Base-by-base conservation (phyloP, 179 eudicot genomes). In the Corrigiola litoralis region DNA sequence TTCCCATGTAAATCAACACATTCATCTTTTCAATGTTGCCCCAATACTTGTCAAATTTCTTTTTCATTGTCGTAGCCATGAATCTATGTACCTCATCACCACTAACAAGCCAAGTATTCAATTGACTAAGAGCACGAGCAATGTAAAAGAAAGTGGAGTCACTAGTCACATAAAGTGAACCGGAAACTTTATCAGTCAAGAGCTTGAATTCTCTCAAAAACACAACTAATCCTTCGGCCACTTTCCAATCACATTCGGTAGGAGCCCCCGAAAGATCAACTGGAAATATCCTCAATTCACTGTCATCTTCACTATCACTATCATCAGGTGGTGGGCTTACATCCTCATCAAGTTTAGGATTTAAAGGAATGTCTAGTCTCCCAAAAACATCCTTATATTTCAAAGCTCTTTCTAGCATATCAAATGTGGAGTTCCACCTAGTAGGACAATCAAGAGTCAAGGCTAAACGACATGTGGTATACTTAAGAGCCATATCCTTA, bases 141-240 rank as follows among this genome's bases (percentile, higher is more conserved):
- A 57, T 57, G 44, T 18, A 23, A 36, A 57, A 57, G 29, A 57
- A 34, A 18, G 28, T 9, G 2, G 41, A 34, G 6, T 34, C 36
- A 20, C 61, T 36, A 17, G 61, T 57, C 23, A 55, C 60, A 56
- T 34, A 54, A 8, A 31, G 32, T 29, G 41, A 54, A 32, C 40
- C 12, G 1, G 25, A 54, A 18, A 32, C 41, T 6, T n/a, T 23
- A 54, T 54, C 24, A 2, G 25, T 54, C 13, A 54, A 29, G 5
- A 29, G 20, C n/a, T 56, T 54, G 32, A 31, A 54, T 29, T 53
- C 23, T 53, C 21, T 53, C 12, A 53, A n/a, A 20, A 53, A 53
- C 13, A 27, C 23, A 1, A n/a, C 40, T n/a, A 54, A 32, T 10
- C 23, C 40, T 31, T 54, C 17, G n/a, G n/a, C 50, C 14, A 45